These are phyloP conservation scores for Ustilago sp. DNA, from an alignment of 1,284 basidiomycete genomes.

Conservation along the genomic window DNA sequence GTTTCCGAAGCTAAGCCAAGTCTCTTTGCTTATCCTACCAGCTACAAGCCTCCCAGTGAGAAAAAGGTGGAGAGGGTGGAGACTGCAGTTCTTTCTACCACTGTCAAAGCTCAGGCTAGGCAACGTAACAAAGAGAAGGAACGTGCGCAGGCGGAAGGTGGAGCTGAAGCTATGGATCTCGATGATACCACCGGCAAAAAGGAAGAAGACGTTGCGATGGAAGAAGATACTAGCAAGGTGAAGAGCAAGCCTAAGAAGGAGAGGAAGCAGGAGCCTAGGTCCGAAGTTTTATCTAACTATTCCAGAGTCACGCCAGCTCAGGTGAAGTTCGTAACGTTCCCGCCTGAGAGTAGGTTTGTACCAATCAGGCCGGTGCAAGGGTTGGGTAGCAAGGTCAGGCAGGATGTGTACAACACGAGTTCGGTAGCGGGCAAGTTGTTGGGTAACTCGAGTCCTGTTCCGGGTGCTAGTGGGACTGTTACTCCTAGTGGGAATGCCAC, in stretches of 20 bases:
- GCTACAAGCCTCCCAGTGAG: constrained; percentile 62
- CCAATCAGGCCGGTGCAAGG: constrained; percentile 83
- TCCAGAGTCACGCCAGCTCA: constrained; percentile 93
- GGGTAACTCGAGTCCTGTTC: constrained; percentile 54
- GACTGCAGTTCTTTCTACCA: constrained; percentile 67
- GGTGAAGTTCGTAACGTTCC: constrained; percentile 84
- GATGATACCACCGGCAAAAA: constrained; percentile 49
- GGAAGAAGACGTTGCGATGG: constrained; percentile 53
- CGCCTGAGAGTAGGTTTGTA: constrained; percentile 81
- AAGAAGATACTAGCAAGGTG: constrained; percentile 51
- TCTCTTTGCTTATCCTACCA: constrained; percentile 66
- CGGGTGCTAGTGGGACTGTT: constrained; percentile 56
- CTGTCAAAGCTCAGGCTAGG: constrained; percentile 67
- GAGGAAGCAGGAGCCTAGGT: constrained; percentile 80
- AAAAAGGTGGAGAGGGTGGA: constrained; percentile 69
- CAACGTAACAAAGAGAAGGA: constrained; percentile 65
- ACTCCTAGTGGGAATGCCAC: constrained; percentile 34
- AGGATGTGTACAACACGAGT: constrained; percentile 58
- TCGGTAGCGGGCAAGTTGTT: constrained; percentile 55
- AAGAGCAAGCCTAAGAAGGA: constrained; percentile 61
- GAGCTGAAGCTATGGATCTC: constrained; percentile 58
- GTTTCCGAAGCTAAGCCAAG: constrained; percentile 65
- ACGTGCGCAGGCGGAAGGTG: constrained; percentile 55
- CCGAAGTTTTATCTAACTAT: constrained; percentile 85
- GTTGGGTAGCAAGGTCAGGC: constrained; percentile 40